Conservation (phyloP, 108 stramenopile genomes). For the Cylindrotheca fusiformis region DNA sequence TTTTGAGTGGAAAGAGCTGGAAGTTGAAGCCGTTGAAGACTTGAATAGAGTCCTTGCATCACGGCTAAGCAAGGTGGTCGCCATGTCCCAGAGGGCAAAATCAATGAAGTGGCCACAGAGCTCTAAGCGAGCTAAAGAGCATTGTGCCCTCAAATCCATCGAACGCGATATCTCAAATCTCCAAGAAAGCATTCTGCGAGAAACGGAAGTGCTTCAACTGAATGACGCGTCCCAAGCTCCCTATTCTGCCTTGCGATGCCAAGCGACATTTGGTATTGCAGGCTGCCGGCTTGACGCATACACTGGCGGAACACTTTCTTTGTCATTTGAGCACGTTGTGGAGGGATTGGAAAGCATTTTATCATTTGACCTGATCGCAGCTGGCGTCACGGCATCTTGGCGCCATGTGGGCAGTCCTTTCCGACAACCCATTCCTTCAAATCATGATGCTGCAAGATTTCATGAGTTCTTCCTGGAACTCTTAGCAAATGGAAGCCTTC, state of each 20-base stretch:
- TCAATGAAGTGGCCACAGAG: background rate
- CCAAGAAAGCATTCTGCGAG: background rate
- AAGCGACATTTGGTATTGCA: slow-evolving; percentile 17
- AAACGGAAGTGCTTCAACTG: background rate
- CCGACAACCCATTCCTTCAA: background rate
- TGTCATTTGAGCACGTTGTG: slow-evolving; percentile 11
- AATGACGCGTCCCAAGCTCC: slow-evolving; percentile 18
- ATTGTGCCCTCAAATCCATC: background rate
- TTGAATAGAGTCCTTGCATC: slow-evolving; percentile 1
- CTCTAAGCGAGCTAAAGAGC: background rate
- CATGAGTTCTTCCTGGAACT: background rate
- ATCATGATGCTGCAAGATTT: slow-evolving; percentile 10
- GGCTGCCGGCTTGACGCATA: slow-evolving; percentile 23
- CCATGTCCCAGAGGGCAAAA: background rate
- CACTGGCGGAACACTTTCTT: slow-evolving; percentile 1
- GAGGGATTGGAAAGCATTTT: slow-evolving; percentile 6
- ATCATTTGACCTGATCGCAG: background rate
- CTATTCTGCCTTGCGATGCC: slow-evolving; percentile 11
- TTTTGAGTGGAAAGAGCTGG: slow-evolving; percentile 16
- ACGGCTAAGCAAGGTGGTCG: background rate
- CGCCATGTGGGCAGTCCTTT: background rate
- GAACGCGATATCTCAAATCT: slow-evolving; percentile 12
- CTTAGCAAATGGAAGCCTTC: background rate
- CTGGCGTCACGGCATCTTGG: background rate
- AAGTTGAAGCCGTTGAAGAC: slow-evolving; percentile 7